Percentiles rank a stretch among this genome's conserved stretches.
Evolutionary conservation across 2,329 filamentous ascomycete species (phyloP).

Genomic region (Apiospora aurea): DNA sequence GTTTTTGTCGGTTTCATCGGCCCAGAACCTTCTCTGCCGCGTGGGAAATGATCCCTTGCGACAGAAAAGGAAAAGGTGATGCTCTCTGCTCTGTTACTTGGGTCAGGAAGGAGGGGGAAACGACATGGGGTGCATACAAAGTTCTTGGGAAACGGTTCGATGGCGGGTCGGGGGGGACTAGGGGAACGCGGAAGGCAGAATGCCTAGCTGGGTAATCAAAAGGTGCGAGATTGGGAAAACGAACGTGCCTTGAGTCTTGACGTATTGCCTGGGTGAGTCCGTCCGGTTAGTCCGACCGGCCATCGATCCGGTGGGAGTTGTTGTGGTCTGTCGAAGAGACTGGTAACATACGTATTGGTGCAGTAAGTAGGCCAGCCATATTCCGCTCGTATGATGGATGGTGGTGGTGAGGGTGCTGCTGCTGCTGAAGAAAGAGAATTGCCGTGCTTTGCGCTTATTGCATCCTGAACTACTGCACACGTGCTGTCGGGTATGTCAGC

Average conservation of each 20-base stretch:
- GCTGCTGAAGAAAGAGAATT: background rate
- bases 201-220: conserved; percentile 16
- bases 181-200: conserved; percentile 39
- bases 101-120: background rate
- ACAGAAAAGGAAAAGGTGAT: background rate
- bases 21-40: conserved; percentile 10
- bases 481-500: conserved; percentile 3
- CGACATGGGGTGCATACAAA: conserved; percentile 24
- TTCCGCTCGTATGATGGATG: background rate
- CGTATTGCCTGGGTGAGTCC: background rate
- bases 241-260: conserved; percentile 12
- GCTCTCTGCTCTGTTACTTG: background rate
- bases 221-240: conserved; percentile 21
- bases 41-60: background rate
- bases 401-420: background rate
- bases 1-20: conserved; percentile 17
- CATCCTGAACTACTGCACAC: background rate
- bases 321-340: background rate
- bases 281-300: background rate
- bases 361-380: background rate
- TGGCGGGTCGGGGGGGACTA: conserved; percentile 38
- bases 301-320: background rate
- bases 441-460: background rate
- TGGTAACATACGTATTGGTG: background rate
- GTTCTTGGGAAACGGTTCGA: conserved; percentile 17